Percentiles rank a stretch among this genome's conserved stretches.
Evolutionary conservation across 495 filamentous ascomycete species (phyloP).

Genomic region (Lasiosphaeriaceae sp.): DNA sequence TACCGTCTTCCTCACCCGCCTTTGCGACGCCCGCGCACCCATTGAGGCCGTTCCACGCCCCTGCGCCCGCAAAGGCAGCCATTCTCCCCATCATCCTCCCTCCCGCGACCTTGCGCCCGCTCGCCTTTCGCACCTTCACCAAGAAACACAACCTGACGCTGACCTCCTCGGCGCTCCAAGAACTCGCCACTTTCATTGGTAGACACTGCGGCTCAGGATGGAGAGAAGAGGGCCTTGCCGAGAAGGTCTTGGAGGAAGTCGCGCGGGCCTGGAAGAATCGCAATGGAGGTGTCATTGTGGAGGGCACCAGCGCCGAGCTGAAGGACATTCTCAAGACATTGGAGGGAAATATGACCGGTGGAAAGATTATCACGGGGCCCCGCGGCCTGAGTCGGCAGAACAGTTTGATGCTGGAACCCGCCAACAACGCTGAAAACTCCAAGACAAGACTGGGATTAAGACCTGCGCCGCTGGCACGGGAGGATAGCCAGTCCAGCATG

Average conservation of each 20-base stretch:
- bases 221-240: constrained; percentile 90
- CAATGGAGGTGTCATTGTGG: constrained; percentile 81
- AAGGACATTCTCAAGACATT: constrained; percentile 76
- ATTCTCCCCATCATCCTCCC: constrained; percentile 87
- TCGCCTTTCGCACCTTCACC: constrained; percentile 94
- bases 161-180: constrained; percentile 79
- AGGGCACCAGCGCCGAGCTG: constrained; percentile 70
- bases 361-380: constrained; percentile 52
- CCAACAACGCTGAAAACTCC: constrained; percentile 34
- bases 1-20: constrained; percentile 84
- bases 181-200: constrained; percentile 83
- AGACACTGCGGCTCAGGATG: constrained; percentile 92
- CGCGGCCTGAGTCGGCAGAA: constrained; percentile 54
- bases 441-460: constrained; percentile 42
- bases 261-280: constrained; percentile 85
- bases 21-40: constrained; percentile 82
- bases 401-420: constrained; percentile 45
- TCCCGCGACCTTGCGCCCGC: constrained; percentile 77
- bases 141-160: constrained; percentile 96
- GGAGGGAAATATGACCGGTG: constrained; percentile 80
- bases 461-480: constrained; percentile 40
- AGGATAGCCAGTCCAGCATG: constrained; percentile 61
- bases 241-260: constrained; percentile 86
- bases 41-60: constrained; percentile 53
- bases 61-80: constrained; percentile 58